These are phyloP conservation scores for Ilex aquifolium DNA, from an alignment of 257 asterid genomes.

Conservation along the genomic window DNA sequence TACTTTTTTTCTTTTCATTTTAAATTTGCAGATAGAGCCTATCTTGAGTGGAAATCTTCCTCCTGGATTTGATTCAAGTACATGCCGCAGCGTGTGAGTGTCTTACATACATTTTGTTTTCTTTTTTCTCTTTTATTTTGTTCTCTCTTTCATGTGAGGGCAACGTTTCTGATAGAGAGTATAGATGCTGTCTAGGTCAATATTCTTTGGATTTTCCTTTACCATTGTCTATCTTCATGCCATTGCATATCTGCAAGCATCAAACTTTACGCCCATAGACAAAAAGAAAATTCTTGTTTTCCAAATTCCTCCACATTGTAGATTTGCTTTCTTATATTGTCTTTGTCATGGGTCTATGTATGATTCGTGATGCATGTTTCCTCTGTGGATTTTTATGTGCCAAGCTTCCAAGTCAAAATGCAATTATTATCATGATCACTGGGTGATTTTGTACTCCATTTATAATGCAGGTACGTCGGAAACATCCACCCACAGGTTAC, in stretches of 20 bases:
- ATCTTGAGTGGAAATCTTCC: too few species aligned
- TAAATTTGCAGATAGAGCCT: too few species aligned
- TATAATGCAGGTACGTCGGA: slow-evolving; percentile 66
- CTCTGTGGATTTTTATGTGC: neutral
- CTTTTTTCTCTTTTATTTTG: slow-evolving; percentile 3
- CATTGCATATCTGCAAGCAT: too few species aligned
- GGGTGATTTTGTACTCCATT: too few species aligned
- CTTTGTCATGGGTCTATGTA: neutral
- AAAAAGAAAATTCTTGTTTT: too few species aligned
- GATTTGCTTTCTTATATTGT: too few species aligned
- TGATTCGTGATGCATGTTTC: slow-evolving; percentile 4
- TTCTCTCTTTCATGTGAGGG: neutral
- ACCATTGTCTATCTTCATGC: neutral
- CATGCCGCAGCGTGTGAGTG: slow-evolving; percentile 96
- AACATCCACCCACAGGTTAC: slow-evolving; percentile 83
- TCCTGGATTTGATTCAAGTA: slow-evolving; percentile 51
- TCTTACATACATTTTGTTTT: slow-evolving; percentile 13
- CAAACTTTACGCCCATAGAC: neutral
- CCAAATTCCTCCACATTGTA: neutral
- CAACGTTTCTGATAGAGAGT: slow-evolving; percentile 1
- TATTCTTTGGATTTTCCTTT: neutral
- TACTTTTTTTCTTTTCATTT: too few species aligned
- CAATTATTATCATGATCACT: too few species aligned
- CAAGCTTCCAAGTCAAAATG: slow-evolving; percentile 1
- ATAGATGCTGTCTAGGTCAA: neutral